Conservation (phyloP, 225 moss, liverwort and hornwort species). For the Pseudoscleropodium purum region DNA sequence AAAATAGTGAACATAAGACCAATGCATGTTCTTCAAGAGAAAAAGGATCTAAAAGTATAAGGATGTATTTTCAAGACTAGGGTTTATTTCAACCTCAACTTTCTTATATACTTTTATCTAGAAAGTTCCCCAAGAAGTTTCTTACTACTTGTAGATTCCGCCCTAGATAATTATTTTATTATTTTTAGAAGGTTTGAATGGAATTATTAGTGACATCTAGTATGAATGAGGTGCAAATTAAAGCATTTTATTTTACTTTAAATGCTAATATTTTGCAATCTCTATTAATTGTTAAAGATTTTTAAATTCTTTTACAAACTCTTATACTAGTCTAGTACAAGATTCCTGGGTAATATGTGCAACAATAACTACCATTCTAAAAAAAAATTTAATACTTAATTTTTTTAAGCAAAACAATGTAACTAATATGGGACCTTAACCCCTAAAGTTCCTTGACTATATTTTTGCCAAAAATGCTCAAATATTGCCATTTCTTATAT, state of each 20-base stretch:
- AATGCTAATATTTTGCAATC: not conserved
- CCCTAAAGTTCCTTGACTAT: too few relatives aligned
- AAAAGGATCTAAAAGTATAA: not conserved
- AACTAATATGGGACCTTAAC: too few relatives aligned
- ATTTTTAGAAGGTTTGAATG: not conserved
- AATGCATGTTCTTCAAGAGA: not conserved
- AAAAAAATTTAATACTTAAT: not conserved
- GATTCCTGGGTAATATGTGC: not conserved
- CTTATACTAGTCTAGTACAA: not conserved
- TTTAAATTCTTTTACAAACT: not conserved
- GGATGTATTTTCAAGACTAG: not conserved
- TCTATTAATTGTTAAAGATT: not conserved
- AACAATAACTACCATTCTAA: not conserved
- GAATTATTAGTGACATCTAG: rapidly evolving
- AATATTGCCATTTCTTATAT: too few relatives aligned
- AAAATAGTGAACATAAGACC: not conserved
- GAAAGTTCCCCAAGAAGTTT: rapidly evolving
- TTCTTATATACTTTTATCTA: not conserved
- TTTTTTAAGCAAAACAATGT: not conserved
- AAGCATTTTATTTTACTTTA: not conserved
- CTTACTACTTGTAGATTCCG: rapidly evolving
- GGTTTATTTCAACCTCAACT: not conserved
- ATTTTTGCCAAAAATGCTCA: too few relatives aligned
- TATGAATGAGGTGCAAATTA: rapidly evolving
- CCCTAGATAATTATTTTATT: not conserved